Percentiles rank a stretch among this genome's conserved stretches.
These are phyloP conservation scores for Exophiala oligosperma DNA, from an alignment of 2,329 filamentous ascomycete genomes.

Conservation along the genomic window DNA sequence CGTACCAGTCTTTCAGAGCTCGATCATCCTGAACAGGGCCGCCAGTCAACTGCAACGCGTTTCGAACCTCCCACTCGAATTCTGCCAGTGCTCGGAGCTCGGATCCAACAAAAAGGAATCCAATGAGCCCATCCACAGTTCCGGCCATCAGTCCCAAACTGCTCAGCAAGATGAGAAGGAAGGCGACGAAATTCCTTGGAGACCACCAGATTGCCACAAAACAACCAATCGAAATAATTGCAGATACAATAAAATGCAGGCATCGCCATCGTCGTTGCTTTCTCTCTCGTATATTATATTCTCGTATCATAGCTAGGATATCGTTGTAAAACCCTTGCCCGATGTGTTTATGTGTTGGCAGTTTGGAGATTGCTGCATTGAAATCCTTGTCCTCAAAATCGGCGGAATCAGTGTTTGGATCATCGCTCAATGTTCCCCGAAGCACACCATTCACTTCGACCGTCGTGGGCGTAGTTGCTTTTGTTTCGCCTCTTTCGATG, in stretches of 20 bases:
- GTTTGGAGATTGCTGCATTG: slow-evolving; percentile 25
- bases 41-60: slow-evolving; percentile 26
- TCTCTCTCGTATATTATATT: slow-evolving; percentile 70
- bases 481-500: slow-evolving; percentile 42
- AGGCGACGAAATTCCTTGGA: slow-evolving; percentile 72
- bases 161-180: slow-evolving; percentile 76
- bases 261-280: slow-evolving; percentile 71
- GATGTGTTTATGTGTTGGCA: slow-evolving; percentile 35
- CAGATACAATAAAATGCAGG: slow-evolving; percentile 68
- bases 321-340: slow-evolving; percentile 63
- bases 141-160: slow-evolving; percentile 76
- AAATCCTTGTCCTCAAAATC: slow-evolving; percentile 23
- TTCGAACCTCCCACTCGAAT: slow-evolving; percentile 89
- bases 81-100: slow-evolving; percentile 83
- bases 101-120: slow-evolving; percentile 79
- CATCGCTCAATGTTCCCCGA: slow-evolving; percentile 5
- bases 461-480: neutral
- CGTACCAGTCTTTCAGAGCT: slow-evolving; percentile 29
- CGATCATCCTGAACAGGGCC: slow-evolving; percentile 25
- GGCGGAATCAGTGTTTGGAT: slow-evolving; percentile 14
- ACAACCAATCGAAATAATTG: slow-evolving; percentile 70
- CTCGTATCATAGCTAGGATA: slow-evolving; percentile 69
- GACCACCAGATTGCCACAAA: slow-evolving; percentile 85
- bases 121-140: slow-evolving; percentile 80
- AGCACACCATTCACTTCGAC: slow-evolving; percentile 17